Evolutionary conservation across 306 rosid species (phyloP), one percentile per base, ranked within the genome.

Genomic region (Castanea sativa): DNA sequence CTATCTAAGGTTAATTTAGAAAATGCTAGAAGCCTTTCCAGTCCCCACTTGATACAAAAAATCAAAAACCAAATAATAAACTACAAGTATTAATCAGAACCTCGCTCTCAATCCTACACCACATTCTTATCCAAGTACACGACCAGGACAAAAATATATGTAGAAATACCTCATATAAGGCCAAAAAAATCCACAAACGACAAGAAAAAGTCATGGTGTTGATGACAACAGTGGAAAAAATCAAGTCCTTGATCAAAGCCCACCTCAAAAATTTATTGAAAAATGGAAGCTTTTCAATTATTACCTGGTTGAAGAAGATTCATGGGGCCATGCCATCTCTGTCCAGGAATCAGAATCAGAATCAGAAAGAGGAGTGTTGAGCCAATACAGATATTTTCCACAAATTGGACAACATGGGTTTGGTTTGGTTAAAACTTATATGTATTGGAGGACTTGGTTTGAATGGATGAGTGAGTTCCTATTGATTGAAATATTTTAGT

Each of bases 91-190:
- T 69, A 57, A 51, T 52, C 73, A 55, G 78, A 73, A 49, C 15
- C 65, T 79, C 83, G 60, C 80, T 75, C 14, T 84, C 84, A 70
- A 84, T 80, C 84, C 82, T 55, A 76, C 75, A 61, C 83, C 79
- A 45, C 76, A 67, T 21, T 57, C 83, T 78, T 78, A 85, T 85
- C 86, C 59, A 74, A 71, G 41, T 74, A 69, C 70, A 59, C 51
- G n/a, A 57, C 45, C 69, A 52, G 75, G 21, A 80, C 23, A 71
- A 71, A 20, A 60, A 57, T 60, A 80, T 75, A 77, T 13, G 52
- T 13, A 5, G 52, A 67, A 69, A 69, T 35, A 69, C 60, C 29
- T 25, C 71, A 65, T 4, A 21, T 19, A 32, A 23, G 21, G 75
- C 60, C 49, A 5, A 4, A 61, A 32, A 61, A 25, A 60, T 29